These are phyloP conservation scores for Trichomonas tenax DNA, from an alignment of 208 protist genomes.

Conservation along the genomic window DNA sequence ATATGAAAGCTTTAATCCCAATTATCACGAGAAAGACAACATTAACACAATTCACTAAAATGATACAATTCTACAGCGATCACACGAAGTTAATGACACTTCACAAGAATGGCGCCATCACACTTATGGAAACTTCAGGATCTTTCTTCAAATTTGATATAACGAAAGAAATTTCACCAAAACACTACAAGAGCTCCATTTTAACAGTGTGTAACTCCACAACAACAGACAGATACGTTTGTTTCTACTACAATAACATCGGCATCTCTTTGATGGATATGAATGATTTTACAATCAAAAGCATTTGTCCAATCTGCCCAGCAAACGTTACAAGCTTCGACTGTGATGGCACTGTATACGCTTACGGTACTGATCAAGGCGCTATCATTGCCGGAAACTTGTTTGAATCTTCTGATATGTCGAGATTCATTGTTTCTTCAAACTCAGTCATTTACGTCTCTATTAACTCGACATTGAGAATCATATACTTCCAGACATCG, in stretches of 20 bases:
- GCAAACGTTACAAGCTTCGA: background rate
- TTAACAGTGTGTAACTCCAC: background rate
- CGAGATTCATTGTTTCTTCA: background rate
- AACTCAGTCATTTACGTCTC: background rate
- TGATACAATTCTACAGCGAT: background rate
- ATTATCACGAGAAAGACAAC: background rate
- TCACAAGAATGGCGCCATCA: background rate
- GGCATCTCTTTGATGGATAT: background rate
- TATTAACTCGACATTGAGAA: background rate
- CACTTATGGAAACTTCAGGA: background rate
- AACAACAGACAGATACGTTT: background rate
- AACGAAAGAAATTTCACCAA: background rate
- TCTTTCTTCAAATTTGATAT: background rate
- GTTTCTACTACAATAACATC: background rate
- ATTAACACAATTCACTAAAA: background rate
- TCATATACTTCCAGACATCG: background rate
- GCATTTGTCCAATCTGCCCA: background rate
- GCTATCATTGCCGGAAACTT: background rate
- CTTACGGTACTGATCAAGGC: background rate
- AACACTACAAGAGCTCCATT: background rate
- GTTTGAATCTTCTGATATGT: background rate
- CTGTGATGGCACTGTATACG: background rate
- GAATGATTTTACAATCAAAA: background rate
- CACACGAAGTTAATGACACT: background rate
- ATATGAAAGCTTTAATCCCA: background rate